Evolutionary conservation across 2,329 filamentous ascomycete species (phyloP), one percentile per base, ranked within the genome.

Genomic region (Fusarium keratoplasticum): DNA sequence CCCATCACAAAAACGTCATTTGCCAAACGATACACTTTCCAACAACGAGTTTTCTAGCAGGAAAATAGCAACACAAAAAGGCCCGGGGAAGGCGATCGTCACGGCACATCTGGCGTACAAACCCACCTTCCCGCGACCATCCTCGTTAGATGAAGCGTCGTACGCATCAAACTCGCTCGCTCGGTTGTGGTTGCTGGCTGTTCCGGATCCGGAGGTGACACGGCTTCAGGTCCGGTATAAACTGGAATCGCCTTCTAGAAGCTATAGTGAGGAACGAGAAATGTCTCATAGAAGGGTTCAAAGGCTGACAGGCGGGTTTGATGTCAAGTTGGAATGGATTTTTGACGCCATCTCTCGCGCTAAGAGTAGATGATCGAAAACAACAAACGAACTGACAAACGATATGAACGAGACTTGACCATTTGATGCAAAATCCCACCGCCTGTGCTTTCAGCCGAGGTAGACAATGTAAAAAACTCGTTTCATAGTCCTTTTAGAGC

Each of bases 1-100:
- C 47, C 27, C 47, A 52, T 52, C 47, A 52, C 47, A 52, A 52
- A 31, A 52, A 52, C 47, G 47, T 52, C 47, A 52, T 52, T 20
- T 31, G 47, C 47, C 2, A 14, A 9, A 31, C 47, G 14, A n/a
- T 3, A 52, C 25, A 31, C 47, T 52, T 52, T 20, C 2, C 4
- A n/a, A n/a, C 9, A 9, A 29, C 25, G 25, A 29, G 44, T 29
- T 50, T n/a, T 4, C 5, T 14, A 4, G 13, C 3, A 13, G 6
- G 44, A 4, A 27, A 29, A n/a, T 2, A 11, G 16, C 18, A 14
- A 14, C 27, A 52, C 47, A 9, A 20, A 52, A 7, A 18, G 0
- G 0, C 1, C 27, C 47, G 14, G 42, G 2, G 14, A 47, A 50
- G 16, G 44, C 44, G 9, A 50, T 50, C 16, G 16, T n/a, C 27